A percentile compares a stretch with the other conserved stretches of the same genome.
phyloP scores from a whole-genome alignment of 202 grass and related monocot genomes.

The Dendrocalamus latiflorus region DNA sequence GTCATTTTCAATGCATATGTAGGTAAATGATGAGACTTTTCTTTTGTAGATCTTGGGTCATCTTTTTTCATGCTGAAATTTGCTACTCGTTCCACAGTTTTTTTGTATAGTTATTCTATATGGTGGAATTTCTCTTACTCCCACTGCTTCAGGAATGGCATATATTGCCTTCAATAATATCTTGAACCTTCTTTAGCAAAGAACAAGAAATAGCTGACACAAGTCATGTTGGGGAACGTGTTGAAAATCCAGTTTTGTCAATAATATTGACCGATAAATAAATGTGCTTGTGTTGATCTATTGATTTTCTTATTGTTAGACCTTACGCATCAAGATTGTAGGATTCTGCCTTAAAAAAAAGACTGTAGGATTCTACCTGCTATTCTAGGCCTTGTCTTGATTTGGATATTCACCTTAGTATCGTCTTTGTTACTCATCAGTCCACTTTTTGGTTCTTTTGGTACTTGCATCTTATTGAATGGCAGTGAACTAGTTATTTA shows the following conservation, averaged over 20 bases:
- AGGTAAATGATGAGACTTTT: background rate
- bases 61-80: background rate
- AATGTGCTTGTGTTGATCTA: background rate
- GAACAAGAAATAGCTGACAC: background rate
- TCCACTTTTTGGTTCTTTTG: background rate
- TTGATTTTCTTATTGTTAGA: background rate
- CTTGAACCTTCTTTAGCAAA: background rate
- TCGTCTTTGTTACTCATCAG: background rate
- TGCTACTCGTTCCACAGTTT: background rate
- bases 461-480: background rate
- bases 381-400: background rate
- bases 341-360: background rate
- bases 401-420: background rate
- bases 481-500: background rate
- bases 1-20: background rate
- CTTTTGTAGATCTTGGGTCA: conserved; percentile 4
- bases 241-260: background rate
- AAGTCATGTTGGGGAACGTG: background rate
- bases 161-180: background rate
- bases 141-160: background rate
- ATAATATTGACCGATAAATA: background rate
- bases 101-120: background rate
- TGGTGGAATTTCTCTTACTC: background rate
- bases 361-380: background rate
- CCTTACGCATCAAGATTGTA: background rate